phyloP scores from a whole-genome alignment of 192 early-diverging fungal genomes.

The Haplosporangium gracile region DNA sequence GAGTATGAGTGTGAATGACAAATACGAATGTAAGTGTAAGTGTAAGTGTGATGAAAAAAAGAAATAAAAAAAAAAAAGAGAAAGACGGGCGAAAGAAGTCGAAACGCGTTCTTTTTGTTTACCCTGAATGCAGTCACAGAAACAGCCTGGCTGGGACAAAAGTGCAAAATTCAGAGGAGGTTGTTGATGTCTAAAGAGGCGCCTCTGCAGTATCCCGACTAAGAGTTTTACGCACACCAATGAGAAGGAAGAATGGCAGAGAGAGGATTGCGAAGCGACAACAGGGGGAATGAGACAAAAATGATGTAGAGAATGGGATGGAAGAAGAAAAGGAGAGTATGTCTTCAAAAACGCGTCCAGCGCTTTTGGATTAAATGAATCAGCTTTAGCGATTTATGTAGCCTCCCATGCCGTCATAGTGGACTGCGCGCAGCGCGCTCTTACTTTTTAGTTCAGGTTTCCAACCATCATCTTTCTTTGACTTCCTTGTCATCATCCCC shows the following conservation, averaged over 20 bases:
- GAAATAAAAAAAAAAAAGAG: not conserved
- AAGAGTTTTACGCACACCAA: too few relatives aligned
- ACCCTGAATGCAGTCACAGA: not conserved
- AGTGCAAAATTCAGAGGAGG: not conserved
- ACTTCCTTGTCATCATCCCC: not conserved
- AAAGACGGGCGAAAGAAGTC: not conserved
- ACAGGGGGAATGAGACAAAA: not conserved
- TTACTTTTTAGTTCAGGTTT: not conserved
- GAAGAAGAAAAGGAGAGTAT: not conserved
- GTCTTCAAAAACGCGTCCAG: not conserved
- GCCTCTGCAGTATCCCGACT: not conserved
- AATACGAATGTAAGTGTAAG: not conserved
- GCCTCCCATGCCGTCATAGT: not conserved
- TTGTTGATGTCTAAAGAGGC: not conserved
- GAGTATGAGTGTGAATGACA: not conserved
- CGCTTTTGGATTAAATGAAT: not conserved
- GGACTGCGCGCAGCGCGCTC: not conserved
- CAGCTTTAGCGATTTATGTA: not conserved
- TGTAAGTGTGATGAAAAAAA: not conserved
- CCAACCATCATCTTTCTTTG: not conserved
- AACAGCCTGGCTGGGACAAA: not conserved
- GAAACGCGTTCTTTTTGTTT: slow-evolving; percentile 5
- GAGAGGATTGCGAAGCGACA: not conserved
- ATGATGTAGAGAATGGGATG: not conserved
- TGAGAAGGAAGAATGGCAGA: not conserved